These are phyloP conservation scores for Trichoderma koningiopsis DNA, from an alignment of 2,329 filamentous ascomycete genomes.

Conservation along the genomic window DNA sequence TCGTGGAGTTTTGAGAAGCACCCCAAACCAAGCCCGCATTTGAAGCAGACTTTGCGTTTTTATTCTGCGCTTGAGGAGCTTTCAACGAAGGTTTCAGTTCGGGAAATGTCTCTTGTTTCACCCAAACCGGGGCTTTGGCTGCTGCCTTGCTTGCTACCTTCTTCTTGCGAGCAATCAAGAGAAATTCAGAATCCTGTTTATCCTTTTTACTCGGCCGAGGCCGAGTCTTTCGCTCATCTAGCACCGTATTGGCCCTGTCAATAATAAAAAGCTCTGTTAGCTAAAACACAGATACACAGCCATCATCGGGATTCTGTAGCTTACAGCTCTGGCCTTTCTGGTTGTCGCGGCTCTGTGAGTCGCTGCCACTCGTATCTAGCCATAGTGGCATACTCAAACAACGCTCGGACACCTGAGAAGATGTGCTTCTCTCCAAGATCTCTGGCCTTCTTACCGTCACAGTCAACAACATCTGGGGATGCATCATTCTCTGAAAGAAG, in stretches of 20 bases:
- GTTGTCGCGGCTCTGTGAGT: neutral
- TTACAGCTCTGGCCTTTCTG: neutral
- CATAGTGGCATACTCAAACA: constrained; percentile 18
- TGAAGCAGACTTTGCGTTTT: neutral
- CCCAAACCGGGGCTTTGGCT: neutral
- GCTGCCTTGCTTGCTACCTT: neutral
- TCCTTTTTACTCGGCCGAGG: neutral
- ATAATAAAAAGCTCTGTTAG: neutral
- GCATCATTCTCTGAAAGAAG: constrained; percentile 2
- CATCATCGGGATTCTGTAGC: neutral
- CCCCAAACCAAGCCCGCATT: neutral
- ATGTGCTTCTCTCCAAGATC: constrained; percentile 1
- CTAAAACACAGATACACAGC: neutral
- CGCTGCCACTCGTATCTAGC: constrained; percentile 8
- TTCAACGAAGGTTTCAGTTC: neutral
- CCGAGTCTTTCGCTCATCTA: neutral
- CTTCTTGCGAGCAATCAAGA: no score
- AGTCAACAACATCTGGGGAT: neutral
- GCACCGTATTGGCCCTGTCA: neutral
- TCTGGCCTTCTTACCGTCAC: constrained; percentile 1
- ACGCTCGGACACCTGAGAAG: neutral
- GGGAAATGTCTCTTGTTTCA: neutral
- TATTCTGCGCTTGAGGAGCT: neutral
- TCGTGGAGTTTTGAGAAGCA: neutral
- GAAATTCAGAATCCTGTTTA: neutral